Evolutionary conservation across 495 filamentous ascomycete genomes (phyloP), one percentile per base, ranked within the genome.

Genomic region (Penicillium argentinense): DNA sequence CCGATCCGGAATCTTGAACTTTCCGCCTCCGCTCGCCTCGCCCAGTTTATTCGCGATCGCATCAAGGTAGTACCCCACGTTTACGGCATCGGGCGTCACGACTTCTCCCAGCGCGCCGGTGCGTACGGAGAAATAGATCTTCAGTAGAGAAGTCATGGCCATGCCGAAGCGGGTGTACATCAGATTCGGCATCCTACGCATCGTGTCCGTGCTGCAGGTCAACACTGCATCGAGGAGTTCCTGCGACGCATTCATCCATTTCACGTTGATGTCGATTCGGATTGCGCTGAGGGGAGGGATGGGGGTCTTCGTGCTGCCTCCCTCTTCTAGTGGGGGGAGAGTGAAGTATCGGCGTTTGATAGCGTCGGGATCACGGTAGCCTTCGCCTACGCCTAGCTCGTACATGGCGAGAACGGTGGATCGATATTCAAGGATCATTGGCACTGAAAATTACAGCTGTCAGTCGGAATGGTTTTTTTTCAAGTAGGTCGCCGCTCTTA

Each of bases 171-270:
- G 69, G 6, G 73, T 72, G 43, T 71, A 81, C 19, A 67, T 64
- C 12, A 74, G 59, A 22, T 73, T 75, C 1, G 76, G 73, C 12
- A 78, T 44, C 33, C 66, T 65, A 22, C 71, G 71, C 54, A 79
- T 61, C 1, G 55, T 60, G 11, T 66, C 58, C 9, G 63, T 56
- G 27, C 68, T 62, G 52, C 75, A 67, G 27, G 59, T 54, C 18
- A 78, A 44, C 9, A 77, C 63, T 4, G 62, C 60, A 40, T 81
- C 75, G 6, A 81, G 64, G 13, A 76, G 39, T 19, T 72, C 58
- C 4, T 81, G 76, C 0, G 73, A 68, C 14, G 69, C 69, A 27
- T 72, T 67, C 60, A 79, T 72, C 67, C 68, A 71, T 49, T 72
- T 74, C 34, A 77, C 58, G 12, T 67, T 75, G 39, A 76, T 64